A percentile compares a stretch with the other conserved stretches of the same genome.
Conservation (phyloP, 306 rosid species). For the Phaseolus lunatus region DNA sequence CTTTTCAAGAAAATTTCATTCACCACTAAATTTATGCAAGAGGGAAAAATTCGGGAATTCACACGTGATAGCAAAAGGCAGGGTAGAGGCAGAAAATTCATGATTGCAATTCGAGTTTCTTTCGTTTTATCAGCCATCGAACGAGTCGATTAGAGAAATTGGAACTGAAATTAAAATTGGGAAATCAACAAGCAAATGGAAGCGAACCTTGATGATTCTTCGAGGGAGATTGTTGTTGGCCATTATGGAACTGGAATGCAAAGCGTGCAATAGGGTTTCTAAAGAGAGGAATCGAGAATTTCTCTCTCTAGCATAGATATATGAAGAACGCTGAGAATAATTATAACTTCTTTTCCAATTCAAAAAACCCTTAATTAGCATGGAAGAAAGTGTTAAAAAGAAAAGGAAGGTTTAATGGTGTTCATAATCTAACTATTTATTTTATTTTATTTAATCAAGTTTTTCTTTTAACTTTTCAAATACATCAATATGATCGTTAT, state of each 20-base stretch:
- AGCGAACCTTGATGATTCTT: too few species aligned
- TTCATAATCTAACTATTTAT: too few species aligned
- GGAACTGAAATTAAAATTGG: conserved; percentile 50
- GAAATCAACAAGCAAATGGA: conserved; percentile 46
- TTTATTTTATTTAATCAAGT: too few species aligned
- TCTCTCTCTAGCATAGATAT: background rate
- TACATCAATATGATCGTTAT: too few species aligned
- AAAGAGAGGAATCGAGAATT: conserved; percentile 28
- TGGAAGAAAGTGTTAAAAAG: too few species aligned
- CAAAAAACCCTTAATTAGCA: background rate
- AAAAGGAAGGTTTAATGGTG: too few species aligned
- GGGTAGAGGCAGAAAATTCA: background rate
- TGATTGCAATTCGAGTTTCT: background rate
- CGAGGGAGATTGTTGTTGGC: too few species aligned
- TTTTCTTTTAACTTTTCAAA: too few species aligned
- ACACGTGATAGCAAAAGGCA: too few species aligned
- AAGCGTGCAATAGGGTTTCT: conserved; percentile 65
- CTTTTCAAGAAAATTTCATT: too few species aligned
- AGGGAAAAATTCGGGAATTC: too few species aligned
- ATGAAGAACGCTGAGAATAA: background rate
- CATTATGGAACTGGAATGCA: conserved; percentile 70
- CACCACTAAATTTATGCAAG: too few species aligned
- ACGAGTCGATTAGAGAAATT: conserved; percentile 46
- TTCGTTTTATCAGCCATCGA: conserved; percentile 19
- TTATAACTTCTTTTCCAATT: background rate